Conservation (phyloP, 257 asterid species). For the Plantago ovata region DNA sequence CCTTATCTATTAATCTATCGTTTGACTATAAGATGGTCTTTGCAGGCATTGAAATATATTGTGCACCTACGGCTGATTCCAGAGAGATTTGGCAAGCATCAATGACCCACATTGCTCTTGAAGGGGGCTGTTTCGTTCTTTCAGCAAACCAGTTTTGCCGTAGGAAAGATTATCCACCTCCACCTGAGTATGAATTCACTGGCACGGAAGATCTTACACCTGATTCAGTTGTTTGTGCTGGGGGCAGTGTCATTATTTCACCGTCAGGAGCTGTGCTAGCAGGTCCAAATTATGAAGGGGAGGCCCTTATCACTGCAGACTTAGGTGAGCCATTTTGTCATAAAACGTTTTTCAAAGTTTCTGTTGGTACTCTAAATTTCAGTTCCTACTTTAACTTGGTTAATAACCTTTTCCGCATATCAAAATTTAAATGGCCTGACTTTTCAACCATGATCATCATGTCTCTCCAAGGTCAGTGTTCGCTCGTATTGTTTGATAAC, state of each 20-base stretch:
- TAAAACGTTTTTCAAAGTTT: too few relatives aligned
- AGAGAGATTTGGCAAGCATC: conserved; percentile 96
- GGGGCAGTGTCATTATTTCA: conserved; percentile 91
- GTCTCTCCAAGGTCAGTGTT: too few relatives aligned
- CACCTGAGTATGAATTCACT: conserved; percentile 67
- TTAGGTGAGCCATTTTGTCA: conserved; percentile 45
- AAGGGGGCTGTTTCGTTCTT: conserved; percentile 92
- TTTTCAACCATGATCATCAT: too few relatives aligned
- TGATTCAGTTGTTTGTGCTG: conserved; percentile 86
- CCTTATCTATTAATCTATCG: neutral
- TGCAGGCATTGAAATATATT: conserved; percentile 83
- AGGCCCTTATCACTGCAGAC: conserved; percentile 92
- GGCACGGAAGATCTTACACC: conserved; percentile 76
- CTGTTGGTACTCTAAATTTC: neutral
- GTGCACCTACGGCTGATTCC: conserved; percentile 97
- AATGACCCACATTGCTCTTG: conserved; percentile 91
- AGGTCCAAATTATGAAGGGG: conserved; percentile 92
- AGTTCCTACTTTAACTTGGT: too few relatives aligned
- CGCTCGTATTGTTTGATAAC: too few relatives aligned
- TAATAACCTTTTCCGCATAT: too few relatives aligned
- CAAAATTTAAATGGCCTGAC: too few relatives aligned
- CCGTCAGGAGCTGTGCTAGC: conserved; percentile 88
- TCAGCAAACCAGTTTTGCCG: conserved; percentile 96
- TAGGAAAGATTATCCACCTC: conserved; percentile 93
- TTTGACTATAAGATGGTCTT: neutral